Base-by-base conservation (phyloP, 148 eudicot genomes). In the Diospyros lotus region DNA sequence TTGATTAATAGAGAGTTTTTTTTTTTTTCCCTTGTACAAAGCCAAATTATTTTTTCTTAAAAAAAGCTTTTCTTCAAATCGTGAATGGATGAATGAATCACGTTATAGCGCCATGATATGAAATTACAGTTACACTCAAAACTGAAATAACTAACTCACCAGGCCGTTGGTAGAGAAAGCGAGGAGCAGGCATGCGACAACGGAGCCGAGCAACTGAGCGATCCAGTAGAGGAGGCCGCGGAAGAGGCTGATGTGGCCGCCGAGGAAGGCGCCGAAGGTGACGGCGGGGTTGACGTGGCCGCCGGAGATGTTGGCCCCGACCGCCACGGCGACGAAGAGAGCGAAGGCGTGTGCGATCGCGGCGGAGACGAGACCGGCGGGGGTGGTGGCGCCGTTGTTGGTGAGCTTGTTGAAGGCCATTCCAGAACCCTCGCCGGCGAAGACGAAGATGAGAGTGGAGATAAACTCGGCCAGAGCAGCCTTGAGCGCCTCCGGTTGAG, bases 261-360 rank as follows among this genome's bases (percentile, higher is more conserved):
- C 90, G 18, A 87, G 7, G 52, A 85, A 85, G 9, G 87, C 87
- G 5, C 90, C 90, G 39, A 87, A 84, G 28, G 90, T 87, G 42
- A 86, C 89, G 3, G 89, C 89, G 3, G 89, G 89, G 72, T 86
- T 86, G n/a, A 86, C 86, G 28, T 86, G 90, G 55, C 90, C 90
- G 52, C 90, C 90, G 43, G 90, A 87, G 82, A 87, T 77, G 66
- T 87, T 87, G 75, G 90, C 90, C 1, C 74, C 90, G 14, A 85
- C 79, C 1, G 88, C 43, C 5, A 87, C 90, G 3, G 84, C 90
- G 9, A 87, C 90, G n/a, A 87, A 87, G 4, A 87, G 78, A 1
- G 82, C 90, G 18, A 87, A 85, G 0, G 78, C 86, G n/a, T 87
- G 90, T 0, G 90, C 86, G 0, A 87, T 10, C 0, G 90, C 75